Evolutionary conservation across 108 stramenopile species (phyloP), one percentile per base, ranked within the genome.

Genomic region (Pelagomonas calceolata): DNA sequence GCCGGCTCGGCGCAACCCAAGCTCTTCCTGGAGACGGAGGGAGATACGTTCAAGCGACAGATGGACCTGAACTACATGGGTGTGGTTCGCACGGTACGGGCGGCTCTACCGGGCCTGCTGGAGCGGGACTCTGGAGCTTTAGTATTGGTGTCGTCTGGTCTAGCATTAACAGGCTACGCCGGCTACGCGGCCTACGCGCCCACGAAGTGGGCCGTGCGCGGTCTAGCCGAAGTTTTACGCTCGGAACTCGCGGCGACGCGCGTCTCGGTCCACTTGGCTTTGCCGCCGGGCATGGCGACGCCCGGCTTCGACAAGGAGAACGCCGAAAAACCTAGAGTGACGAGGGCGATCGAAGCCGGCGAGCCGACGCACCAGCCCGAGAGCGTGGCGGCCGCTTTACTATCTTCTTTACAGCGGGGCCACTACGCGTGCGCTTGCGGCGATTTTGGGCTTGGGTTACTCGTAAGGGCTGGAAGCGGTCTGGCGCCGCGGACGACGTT

Each of bases 171-270:
- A 4, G 51, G 51, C 51, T 60, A 60, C 51, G 51, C 51, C 51
- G 51, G 51, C 21, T 60, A 60, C 51, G 18, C 51, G 7, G 51
- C 51, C 21, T 60, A 60, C 51, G 51, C 51, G 7, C 51, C 51
- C 21, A 60, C 51, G 51, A 60, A 60, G 51, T 60, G 51, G 51
- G 51, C 51, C 51, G 51, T 60, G 51, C 51, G 51, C 51, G 51
- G 51, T 3, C 51, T 60, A 17, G 14, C 21, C 0, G 51, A 60
- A 26, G 10, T 12, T 17, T 26, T 60, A 26, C 51, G 14, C 51
- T 60, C 51, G 7, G 51, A 60, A 26, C 51, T 60, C 21, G 7
- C 1, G 51, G 21, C 51, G 21, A 9, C 4, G 7, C 21, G 10
- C 21, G 29, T 60, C 3, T 26, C 14, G 7, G 51, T 60, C 26